These are phyloP conservation scores for Gastrolobium bilobum DNA, from an alignment of 306 rosid genomes.

Conservation along the genomic window DNA sequence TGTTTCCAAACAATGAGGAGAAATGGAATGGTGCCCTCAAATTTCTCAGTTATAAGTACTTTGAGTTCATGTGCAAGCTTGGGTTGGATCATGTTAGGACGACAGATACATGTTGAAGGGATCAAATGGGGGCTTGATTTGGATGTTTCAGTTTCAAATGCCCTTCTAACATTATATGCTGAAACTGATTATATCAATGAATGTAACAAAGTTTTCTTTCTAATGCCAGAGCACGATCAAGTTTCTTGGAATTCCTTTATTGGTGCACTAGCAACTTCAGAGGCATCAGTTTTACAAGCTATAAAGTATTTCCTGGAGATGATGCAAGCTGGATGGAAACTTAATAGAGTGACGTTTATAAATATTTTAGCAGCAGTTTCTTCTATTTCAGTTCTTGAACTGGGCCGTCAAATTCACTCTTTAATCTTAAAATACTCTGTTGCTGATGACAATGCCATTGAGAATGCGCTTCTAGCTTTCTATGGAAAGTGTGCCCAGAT, in stretches of 20 bases:
- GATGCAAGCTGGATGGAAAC: constrained; percentile 82
- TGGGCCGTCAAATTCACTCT: constrained; percentile 78
- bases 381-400: constrained; percentile 65
- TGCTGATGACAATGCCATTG: constrained; percentile 66
- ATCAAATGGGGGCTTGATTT: constrained; percentile 85
- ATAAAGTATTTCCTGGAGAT: constrained; percentile 71
- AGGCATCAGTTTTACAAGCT: constrained; percentile 64
- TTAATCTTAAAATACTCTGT: constrained; percentile 67
- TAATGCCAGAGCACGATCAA: constrained; percentile 80
- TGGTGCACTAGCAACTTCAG: constrained; percentile 76
- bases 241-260: constrained; percentile 93
- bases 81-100: constrained; percentile 78
- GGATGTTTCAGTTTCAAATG: constrained; percentile 91
- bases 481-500: constrained; percentile 79
- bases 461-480: constrained; percentile 85
- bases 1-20: constrained; percentile 72
- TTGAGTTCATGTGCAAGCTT: constrained; percentile 90
- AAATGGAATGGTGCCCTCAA: constrained; percentile 74
- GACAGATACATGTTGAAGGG: constrained; percentile 77
- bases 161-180: constrained; percentile 81
- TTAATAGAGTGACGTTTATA: constrained; percentile 79
- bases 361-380: constrained; percentile 76
- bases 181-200: constrained; percentile 67
- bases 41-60: constrained; percentile 84
- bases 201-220: constrained; percentile 72